Evolutionary conservation across 1,284 basidiomycete species (phyloP).

Genomic region (Thecaphora frezii): DNA sequence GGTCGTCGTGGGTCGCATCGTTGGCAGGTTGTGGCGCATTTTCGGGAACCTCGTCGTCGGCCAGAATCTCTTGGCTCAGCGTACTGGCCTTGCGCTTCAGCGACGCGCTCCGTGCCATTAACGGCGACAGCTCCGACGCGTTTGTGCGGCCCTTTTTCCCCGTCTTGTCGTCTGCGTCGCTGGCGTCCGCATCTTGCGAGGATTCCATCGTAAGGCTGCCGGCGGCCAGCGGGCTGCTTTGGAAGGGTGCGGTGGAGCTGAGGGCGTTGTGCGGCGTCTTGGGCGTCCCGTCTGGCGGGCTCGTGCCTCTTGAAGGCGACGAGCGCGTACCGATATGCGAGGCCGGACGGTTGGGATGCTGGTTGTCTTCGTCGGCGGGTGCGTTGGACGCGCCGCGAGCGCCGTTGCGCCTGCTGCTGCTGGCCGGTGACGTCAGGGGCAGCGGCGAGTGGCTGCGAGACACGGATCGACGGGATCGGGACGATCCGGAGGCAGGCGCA

Average conservation of each 20-base stretch:
- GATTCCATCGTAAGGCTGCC: conserved; percentile 38
- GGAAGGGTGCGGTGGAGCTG: conserved; percentile 33
- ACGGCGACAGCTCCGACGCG: conserved; percentile 6
- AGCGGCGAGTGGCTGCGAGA: conserved; percentile 31
- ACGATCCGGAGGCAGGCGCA: neutral
- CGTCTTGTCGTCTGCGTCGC: conserved; percentile 10
- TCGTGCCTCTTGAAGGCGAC: conserved; percentile 20
- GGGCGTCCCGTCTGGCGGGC: conserved; percentile 21
- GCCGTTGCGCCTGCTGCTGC: conserved; percentile 9
- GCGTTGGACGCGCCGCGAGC: conserved; percentile 20
- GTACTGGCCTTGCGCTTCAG: conserved; percentile 35
- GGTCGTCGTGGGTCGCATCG: conserved; percentile 5
- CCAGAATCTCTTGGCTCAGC: conserved; percentile 26
- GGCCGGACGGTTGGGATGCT: conserved; percentile 3
- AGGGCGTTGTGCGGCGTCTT: conserved; percentile 22
- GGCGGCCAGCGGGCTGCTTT: conserved; percentile 35
- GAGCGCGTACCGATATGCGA: neutral
- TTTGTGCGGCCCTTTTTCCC: conserved; percentile 1
- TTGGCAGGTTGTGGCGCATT: neutral
- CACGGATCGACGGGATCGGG: conserved; percentile 26
- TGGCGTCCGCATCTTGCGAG: conserved; percentile 16
- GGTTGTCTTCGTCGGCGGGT: conserved; percentile 15
- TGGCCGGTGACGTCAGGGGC: conserved; percentile 14
- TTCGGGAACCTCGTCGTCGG: conserved; percentile 4
- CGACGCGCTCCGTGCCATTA: conserved; percentile 1